These are phyloP conservation scores for Aspergillus flavus DNA, from an alignment of 2,329 filamentous ascomycete species.

Conservation along the genomic window DNA sequence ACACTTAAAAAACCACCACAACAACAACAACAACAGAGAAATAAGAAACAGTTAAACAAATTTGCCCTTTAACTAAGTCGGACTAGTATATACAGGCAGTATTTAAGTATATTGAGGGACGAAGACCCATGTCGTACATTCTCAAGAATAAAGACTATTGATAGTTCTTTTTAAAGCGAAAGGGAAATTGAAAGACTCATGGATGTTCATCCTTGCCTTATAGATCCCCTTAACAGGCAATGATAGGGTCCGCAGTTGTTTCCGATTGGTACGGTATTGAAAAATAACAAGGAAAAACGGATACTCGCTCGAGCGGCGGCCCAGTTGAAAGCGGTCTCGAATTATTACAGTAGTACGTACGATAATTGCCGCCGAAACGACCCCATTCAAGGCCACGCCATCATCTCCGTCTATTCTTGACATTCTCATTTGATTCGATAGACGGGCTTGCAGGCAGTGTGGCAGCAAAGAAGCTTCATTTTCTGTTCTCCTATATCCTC, in stretches of 20 bases:
- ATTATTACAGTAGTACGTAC: background rate
- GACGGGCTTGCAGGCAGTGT: background rate
- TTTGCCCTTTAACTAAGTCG: background rate
- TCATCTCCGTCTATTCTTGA: conserved; percentile 2
- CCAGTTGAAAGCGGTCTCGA: background rate
- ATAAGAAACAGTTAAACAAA: background rate
- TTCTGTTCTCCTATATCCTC: conserved; percentile 6
- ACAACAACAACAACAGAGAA: no score
- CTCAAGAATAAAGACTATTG: background rate
- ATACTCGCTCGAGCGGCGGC: background rate
- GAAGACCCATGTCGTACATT: background rate
- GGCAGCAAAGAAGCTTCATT: background rate
- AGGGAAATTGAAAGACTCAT: background rate
- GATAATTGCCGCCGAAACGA: background rate
- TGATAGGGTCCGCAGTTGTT: background rate
- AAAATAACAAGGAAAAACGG: background rate
- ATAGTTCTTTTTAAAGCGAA: background rate
- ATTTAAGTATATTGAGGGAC: background rate
- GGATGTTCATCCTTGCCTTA: background rate
- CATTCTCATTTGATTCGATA: background rate
- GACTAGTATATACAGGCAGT: background rate
- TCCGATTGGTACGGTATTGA: background rate
- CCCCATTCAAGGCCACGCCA: conserved; percentile 13
- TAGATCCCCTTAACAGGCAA: conserved; percentile 19
- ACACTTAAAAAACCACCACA: background rate